These are phyloP conservation scores for Xylariaceae sp. DNA, from an alignment of 2,329 filamentous ascomycete species.

Conservation along the genomic window DNA sequence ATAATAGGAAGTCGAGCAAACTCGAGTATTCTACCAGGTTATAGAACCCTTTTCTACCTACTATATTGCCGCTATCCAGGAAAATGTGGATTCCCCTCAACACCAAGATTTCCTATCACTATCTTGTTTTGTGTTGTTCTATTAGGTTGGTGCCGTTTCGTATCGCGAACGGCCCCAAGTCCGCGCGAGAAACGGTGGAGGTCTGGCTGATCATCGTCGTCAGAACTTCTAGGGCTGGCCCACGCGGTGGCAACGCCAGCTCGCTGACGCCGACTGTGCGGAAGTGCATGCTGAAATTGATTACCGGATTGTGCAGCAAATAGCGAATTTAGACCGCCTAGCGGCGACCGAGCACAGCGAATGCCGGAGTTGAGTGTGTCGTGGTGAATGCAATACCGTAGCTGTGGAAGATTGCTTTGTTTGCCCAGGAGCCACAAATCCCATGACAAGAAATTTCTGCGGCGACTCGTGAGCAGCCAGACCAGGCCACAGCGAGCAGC, in stretches of 20 bases:
- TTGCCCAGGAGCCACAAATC: constrained; percentile 1
- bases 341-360: constrained; percentile 8
- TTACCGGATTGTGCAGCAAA: constrained; percentile 14
- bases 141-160: constrained; percentile 10
- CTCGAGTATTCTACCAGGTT: background rate
- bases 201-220: constrained; percentile 25
- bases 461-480: constrained; percentile 27
- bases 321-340: constrained; percentile 5
- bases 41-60: constrained; percentile 15
- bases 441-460: constrained; percentile 23
- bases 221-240: constrained; percentile 23
- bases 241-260: constrained; percentile 23
- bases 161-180: constrained; percentile 11
- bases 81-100: constrained; percentile 5
- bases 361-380: constrained; percentile 2
- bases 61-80: constrained; percentile 3
- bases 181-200: constrained; percentile 6
- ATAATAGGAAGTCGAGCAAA: background rate
- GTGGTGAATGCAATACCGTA: too few species aligned
- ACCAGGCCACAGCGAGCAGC: constrained; percentile 13
- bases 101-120: constrained; percentile 4
- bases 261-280: constrained; percentile 23
- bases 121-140: constrained; percentile 13
- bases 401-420: too few species aligned
- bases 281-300: background rate